Conservation (phyloP, 2,329 filamentous ascomycete species). For the Beauveria sp. region DNA sequence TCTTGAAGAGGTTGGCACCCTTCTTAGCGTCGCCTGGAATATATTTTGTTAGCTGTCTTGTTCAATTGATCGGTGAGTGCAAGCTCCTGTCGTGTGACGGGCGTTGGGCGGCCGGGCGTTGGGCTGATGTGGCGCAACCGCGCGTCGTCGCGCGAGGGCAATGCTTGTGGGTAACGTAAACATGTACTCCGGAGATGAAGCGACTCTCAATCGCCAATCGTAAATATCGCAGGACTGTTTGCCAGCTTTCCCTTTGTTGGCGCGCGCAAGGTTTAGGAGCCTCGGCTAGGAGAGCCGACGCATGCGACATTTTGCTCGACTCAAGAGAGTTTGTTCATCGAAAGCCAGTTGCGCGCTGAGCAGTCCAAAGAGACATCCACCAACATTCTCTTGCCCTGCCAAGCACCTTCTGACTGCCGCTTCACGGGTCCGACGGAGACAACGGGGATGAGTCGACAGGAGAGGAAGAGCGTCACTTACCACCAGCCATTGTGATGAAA, state of each 20-base stretch:
- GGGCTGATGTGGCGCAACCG: neutral
- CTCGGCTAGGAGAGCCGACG: neutral
- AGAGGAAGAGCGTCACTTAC: conserved; percentile 26
- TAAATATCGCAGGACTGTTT: neutral
- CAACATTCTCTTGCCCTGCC: neutral
- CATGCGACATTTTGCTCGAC: conserved; percentile 9
- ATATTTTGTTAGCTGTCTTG: conserved; percentile 21
- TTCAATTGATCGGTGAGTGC: neutral
- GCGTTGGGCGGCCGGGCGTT: neutral
- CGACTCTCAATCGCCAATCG: neutral
- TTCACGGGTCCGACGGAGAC: neutral
- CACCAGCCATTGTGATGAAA: conserved; percentile 35
- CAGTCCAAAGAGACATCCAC: neutral
- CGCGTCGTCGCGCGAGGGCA: neutral
- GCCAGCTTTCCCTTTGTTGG: neutral
- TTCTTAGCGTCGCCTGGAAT: conserved; percentile 81
- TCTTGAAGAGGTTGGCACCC: conserved; percentile 99
- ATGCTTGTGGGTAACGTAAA: neutral
- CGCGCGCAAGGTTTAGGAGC: neutral
- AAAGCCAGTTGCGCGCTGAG: neutral
- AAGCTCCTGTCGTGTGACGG: neutral
- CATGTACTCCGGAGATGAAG: neutral
- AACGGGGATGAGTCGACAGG: conserved; percentile 4
- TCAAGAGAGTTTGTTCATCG: neutral
- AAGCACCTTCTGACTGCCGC: neutral